phyloP scores from a whole-genome alignment of 257 asterid species.

The Forsythia viridissima region DNA sequence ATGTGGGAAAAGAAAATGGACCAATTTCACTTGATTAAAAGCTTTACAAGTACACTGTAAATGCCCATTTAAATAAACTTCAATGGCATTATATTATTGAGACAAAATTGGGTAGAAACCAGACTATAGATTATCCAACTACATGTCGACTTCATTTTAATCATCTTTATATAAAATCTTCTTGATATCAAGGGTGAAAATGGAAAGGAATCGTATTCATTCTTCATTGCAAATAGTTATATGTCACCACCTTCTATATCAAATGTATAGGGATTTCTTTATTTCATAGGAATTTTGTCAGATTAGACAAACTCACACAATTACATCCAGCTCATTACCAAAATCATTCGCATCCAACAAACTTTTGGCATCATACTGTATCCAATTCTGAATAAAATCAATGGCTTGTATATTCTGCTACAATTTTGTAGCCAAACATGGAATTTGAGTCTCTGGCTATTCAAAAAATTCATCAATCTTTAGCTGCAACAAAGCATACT shows the following conservation, averaged over 20 bases:
- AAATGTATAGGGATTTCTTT: neutral
- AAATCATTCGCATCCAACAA: neutral
- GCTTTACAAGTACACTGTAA: neutral
- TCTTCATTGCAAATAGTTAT: neutral
- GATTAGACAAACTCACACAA: neutral
- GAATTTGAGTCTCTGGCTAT: neutral
- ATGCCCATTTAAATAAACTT: neutral
- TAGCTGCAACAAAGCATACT: neutral
- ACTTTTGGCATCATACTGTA: neutral
- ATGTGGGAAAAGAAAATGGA: neutral
- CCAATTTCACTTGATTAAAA: neutral
- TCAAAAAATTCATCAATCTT: constrained; percentile 2
- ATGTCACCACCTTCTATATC: neutral
- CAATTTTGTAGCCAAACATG: neutral
- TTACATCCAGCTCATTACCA: neutral
- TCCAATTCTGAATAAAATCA: neutral
- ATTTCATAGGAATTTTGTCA: neutral
- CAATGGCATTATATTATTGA: neutral
- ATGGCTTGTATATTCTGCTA: neutral
- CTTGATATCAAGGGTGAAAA: neutral
- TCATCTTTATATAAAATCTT: neutral
- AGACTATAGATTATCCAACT: neutral
- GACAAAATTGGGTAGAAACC: neutral
- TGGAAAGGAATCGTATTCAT: neutral
- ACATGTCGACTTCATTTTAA: neutral